Base-by-base conservation (phyloP, 2,329 filamentous ascomycete genomes). In the Ophiostoma tasmaniense region DNA sequence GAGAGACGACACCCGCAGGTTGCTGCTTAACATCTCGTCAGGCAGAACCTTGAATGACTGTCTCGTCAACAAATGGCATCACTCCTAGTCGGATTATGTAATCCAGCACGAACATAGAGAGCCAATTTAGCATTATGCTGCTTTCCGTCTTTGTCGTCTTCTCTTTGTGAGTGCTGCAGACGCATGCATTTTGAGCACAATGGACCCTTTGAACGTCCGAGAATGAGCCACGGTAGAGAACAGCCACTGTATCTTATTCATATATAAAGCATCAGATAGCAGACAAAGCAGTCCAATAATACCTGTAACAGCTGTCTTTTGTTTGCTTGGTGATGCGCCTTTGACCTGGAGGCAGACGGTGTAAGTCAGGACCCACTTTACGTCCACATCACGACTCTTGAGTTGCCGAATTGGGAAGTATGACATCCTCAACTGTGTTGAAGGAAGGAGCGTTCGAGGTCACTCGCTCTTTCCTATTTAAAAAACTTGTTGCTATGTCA, bases 301-400 rank as follows among this genome's bases (percentile, higher is more conserved):
- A 61, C 25, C 25, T 30, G 55, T 30, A 64, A 64, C 61, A 64
- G 61, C 28, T 25, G 17, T 28, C 45, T 62, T 45, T 64, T 52
- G 52, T 64, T 52, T 68, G 66, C 14, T 20, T n/a, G 37, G n/a
- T 30, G 64, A 13, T 28, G 67, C 45, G 55, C 25, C 55, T 61
- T 59, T 61, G 55, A 25, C n/a, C 50, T 55, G n/a, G 42, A 28
- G 33, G 61, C 30, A 64, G 61, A 64, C 61, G 33, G 61, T 64
- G 61, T 64, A 64, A 64, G 61, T 64, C 61, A 64, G 20, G 61
- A 39, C 67, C 67, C 67, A 61, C 62, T 68, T 45, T 68, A 66
- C 10, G 0, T 33, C 37, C 61, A 61, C 59, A 61, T 68, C 62
- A 33, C 64, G 45, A 66, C 37, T 50, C 14, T 37, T 33, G 37